A percentile compares a stretch with the other conserved stretches of the same genome.
Evolutionary conservation across 352 stramenopile genomes (phyloP).

Genomic region (Elongisporangium anandrum): DNA sequence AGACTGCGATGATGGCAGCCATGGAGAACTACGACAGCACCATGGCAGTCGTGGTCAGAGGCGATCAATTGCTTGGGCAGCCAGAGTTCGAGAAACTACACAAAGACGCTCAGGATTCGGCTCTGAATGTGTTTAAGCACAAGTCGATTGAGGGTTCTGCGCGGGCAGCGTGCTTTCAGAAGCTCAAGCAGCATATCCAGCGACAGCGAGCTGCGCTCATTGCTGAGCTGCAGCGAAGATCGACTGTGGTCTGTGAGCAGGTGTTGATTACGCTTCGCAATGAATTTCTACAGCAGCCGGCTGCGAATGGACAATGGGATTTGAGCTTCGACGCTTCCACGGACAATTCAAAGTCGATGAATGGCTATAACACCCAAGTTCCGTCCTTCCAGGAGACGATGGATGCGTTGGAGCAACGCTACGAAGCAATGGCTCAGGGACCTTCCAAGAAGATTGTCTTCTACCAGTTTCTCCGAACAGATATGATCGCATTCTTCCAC

Average conservation of each 20-base stretch:
- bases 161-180: slow-evolving; percentile 60
- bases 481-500: slow-evolving; percentile 50
- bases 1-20: slow-evolving; percentile 46
- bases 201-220: slow-evolving; percentile 48
- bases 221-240: slow-evolving; percentile 50
- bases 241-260: slow-evolving; percentile 42
- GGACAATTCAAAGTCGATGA: slow-evolving; percentile 20
- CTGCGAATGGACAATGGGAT: slow-evolving; percentile 41
- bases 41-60: slow-evolving; percentile 22
- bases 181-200: slow-evolving; percentile 71
- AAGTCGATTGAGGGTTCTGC: slow-evolving; percentile 65
- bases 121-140: slow-evolving; percentile 59
- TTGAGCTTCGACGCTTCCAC: slow-evolving; percentile 10
- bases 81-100: slow-evolving; percentile 70
- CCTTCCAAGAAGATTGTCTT: slow-evolving; percentile 67
- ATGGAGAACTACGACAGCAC: slow-evolving; percentile 50
- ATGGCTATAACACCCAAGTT: not conserved
- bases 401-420: slow-evolving; percentile 40
- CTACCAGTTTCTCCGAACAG: slow-evolving; percentile 59
- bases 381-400: slow-evolving; percentile 31
- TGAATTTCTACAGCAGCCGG: slow-evolving; percentile 33
- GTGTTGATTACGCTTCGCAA: slow-evolving; percentile 31
- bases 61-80: slow-evolving; percentile 43
- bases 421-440: slow-evolving; percentile 53
- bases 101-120: slow-evolving; percentile 71